Evolutionary conservation across 495 filamentous ascomycete species (phyloP), one percentile per base, ranked within the genome.

Genomic region (Niebla homalea): DNA sequence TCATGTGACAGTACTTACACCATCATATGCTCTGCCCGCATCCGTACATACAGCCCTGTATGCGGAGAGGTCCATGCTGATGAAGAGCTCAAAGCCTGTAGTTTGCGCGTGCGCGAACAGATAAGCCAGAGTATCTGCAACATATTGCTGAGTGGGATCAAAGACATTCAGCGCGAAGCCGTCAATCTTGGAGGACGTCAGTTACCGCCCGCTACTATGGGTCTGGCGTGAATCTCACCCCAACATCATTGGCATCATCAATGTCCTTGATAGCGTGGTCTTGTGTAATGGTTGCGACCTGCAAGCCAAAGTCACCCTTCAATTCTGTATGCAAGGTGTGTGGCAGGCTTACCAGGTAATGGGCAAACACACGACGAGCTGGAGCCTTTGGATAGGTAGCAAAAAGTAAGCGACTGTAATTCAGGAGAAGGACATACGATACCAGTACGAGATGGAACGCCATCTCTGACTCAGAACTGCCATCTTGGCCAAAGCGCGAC

Each of bases 161-260:
- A 48, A 53, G 21, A 61, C 43, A 26, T 64, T 64, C 23, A 64
- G 52, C 16, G 60, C 62, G 29, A 64, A 64, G 16, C 53, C 62
- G 29, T 64, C 62, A 21, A 63, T 49, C n/a, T 60, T 41, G 16
- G 11, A 2, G 5, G 21, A 2, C 21, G 6, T 42, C 11, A 42
- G 29, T 32, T 8, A 32, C 14, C 14, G 2, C 14, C 14, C 15
- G 23, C 14, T 43, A 14, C 2, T 16, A 14, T 11, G 15, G 21
- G 11, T 5, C 5, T 25, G 11, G 12, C 10, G 1, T 1, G 7
- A 43, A 14, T n/a, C 51, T 48, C 12, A 53, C 51, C 45, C 62
- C 5, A 49, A 42, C 46, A 11, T 47, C 37, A 18, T 52, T 61
- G 26, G 60, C 62, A 39, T 61, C 48, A n/a, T 58, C 35, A 32